A percentile compares a stretch with the other conserved stretches of the same genome.
Evolutionary conservation across 257 asterid species (phyloP).

Genomic region (Solanum piurae): DNA sequence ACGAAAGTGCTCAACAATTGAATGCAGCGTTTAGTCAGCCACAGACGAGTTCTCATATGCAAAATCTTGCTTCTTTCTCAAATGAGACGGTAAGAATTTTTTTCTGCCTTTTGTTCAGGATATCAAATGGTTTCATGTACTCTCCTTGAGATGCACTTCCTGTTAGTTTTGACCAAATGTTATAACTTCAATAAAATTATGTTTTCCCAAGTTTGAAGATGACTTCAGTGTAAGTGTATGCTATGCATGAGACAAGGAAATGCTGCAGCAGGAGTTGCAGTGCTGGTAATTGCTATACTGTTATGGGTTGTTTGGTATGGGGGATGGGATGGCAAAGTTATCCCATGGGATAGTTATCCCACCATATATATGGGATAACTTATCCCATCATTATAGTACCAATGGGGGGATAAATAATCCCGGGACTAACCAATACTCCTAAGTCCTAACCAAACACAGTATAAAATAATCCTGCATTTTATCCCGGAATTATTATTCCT

Average conservation of each 20-base stretch:
- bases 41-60: conserved; percentile 50
- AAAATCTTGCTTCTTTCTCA: conserved; percentile 44
- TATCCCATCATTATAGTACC: background rate
- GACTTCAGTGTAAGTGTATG: background rate
- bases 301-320: background rate
- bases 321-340: background rate
- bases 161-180: background rate
- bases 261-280: background rate
- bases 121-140: background rate
- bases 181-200: background rate
- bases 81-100: conserved; percentile 44
- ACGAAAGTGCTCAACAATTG: conserved; percentile 40
- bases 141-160: background rate
- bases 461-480: background rate
- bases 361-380: background rate
- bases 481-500: background rate
- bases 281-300: background rate
- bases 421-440: background rate
- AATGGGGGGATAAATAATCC: background rate
- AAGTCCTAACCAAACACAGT: background rate
- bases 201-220: background rate
- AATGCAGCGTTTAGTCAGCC: conserved; percentile 38
- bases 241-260: background rate
- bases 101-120: background rate
- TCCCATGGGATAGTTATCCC: background rate